Evolutionary conservation across 2,329 filamentous ascomycete species (phyloP).

Genomic region (Boeremia exigua): DNA sequence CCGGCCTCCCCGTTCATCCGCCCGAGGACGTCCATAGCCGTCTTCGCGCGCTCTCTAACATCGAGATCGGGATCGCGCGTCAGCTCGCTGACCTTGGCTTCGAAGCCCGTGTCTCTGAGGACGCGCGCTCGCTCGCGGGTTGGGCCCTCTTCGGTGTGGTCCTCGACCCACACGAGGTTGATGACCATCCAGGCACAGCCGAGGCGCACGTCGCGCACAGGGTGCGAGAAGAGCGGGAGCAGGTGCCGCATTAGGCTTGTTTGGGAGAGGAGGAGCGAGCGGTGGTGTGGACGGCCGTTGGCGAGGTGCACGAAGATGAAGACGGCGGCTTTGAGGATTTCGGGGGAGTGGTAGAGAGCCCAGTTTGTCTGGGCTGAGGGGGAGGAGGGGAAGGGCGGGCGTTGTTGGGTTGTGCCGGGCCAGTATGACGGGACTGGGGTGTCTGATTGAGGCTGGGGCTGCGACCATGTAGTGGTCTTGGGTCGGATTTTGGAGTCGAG

Average conservation of each 20-base stretch:
- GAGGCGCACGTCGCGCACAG: conserved; percentile 74
- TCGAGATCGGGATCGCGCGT: conserved; percentile 77
- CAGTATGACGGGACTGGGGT: conserved; percentile 35
- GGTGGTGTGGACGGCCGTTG: conserved; percentile 78
- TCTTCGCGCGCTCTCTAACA: conserved; percentile 83
- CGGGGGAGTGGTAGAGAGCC: conserved; percentile 47
- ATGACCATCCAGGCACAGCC: conserved; percentile 83
- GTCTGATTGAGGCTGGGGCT: conserved; percentile 14
- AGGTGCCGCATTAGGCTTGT: conserved; percentile 76
- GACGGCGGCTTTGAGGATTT: conserved; percentile 78
- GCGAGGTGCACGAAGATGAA: conserved; percentile 89
- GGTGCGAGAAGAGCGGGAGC: conserved; percentile 74
- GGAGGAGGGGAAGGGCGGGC: conserved; percentile 20
- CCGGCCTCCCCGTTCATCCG: conserved; percentile 28
- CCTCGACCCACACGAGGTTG: conserved; percentile 85
- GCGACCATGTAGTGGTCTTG: conserved; percentile 23
- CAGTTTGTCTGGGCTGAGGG: conserved; percentile 52
- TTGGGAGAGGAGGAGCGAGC: conserved; percentile 71
- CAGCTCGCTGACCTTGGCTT: conserved; percentile 65
- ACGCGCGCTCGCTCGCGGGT: conserved; percentile 71
- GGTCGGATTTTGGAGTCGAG: conserved; percentile 78
- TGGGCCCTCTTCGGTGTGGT: conserved; percentile 68
- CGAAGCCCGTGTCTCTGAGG: conserved; percentile 74
- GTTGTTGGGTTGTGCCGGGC: conserved; percentile 68
- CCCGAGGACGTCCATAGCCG: conserved; percentile 68